phyloP scores from a whole-genome alignment of 345 rosid genomes.

The Populus davidiana region DNA sequence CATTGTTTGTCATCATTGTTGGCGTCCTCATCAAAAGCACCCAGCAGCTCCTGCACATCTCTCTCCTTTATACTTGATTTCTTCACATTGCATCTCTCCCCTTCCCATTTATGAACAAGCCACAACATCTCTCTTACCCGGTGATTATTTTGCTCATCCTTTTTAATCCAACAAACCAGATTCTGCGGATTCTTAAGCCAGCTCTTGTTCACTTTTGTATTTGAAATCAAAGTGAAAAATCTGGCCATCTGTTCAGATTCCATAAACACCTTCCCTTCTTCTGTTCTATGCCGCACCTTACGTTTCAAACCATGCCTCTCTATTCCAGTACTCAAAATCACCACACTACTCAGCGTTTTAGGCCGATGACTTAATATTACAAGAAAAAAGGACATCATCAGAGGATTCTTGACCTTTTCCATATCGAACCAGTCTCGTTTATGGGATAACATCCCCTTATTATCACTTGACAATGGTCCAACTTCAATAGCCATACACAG shows the following conservation, averaged over 20 bases:
- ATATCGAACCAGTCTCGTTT: not conserved
- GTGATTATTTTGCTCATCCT: not conserved
- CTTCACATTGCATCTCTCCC: not conserved
- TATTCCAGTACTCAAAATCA: not conserved
- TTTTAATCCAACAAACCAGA: not conserved
- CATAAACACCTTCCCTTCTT: not conserved
- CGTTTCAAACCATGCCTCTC: not conserved
- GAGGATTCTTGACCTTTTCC: not conserved
- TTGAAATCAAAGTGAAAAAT: not conserved
- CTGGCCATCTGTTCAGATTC: not conserved
- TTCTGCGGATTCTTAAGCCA: not conserved
- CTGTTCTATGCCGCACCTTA: not conserved
- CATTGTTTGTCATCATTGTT: not conserved
- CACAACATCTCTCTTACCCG: not conserved
- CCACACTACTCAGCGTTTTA: not conserved
- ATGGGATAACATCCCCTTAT: not conserved
- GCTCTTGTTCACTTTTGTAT: not conserved
- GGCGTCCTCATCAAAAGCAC: not conserved
- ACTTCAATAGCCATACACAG: not conserved
- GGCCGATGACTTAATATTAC: not conserved
- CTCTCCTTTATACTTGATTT: not conserved
- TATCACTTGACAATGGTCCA: not conserved
- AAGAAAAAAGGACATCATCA: not conserved
- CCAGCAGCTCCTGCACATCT: not conserved
- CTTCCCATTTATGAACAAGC: conserved; percentile 1